Evolutionary conservation across 202 grass and related monocot genomes (phyloP).

Genomic region (Panicum virgatum): DNA sequence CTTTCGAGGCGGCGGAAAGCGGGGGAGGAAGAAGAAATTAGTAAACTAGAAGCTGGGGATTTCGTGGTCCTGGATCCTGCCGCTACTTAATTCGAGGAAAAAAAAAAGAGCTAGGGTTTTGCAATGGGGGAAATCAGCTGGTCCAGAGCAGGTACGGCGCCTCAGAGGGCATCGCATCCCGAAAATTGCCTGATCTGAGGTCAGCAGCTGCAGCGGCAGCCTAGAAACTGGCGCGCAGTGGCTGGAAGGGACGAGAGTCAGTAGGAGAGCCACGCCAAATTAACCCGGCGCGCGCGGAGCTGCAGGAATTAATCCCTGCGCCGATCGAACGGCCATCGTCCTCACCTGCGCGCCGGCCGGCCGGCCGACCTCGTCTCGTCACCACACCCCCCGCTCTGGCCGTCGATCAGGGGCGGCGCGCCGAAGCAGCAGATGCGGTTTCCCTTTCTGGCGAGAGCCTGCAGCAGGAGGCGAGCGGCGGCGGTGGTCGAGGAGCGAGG

Average conservation of each 20-base stretch:
- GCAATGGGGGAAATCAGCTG: background rate
- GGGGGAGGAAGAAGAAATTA: background rate
- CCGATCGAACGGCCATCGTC: no score
- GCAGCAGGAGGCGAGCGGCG: no score
- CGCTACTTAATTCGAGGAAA: conserved; percentile 13
- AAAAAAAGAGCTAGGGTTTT: conserved; percentile 52
- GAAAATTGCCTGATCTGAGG: conserved; percentile 40
- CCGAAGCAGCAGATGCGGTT: background rate
- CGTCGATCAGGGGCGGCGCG: background rate
- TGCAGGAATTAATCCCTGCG: background rate
- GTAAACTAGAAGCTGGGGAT: background rate
- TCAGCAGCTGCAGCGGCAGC: conserved; percentile 23
- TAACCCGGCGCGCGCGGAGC: background rate
- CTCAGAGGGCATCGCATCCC: background rate
- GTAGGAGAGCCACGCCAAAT: background rate
- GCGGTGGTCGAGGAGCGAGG: no score
- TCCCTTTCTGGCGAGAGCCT: no score
- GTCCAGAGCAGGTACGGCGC: conserved; percentile 38
- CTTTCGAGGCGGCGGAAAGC: background rate
- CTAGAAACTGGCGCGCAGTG: conserved; percentile 33
- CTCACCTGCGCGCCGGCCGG: conserved; percentile 17
- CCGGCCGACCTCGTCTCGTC: background rate
- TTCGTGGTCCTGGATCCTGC: conserved; percentile 31
- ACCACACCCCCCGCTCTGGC: background rate
- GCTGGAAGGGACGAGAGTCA: background rate